These are phyloP conservation scores for Solanum dulcamara DNA, from an alignment of 257 asterid species.

Conservation along the genomic window DNA sequence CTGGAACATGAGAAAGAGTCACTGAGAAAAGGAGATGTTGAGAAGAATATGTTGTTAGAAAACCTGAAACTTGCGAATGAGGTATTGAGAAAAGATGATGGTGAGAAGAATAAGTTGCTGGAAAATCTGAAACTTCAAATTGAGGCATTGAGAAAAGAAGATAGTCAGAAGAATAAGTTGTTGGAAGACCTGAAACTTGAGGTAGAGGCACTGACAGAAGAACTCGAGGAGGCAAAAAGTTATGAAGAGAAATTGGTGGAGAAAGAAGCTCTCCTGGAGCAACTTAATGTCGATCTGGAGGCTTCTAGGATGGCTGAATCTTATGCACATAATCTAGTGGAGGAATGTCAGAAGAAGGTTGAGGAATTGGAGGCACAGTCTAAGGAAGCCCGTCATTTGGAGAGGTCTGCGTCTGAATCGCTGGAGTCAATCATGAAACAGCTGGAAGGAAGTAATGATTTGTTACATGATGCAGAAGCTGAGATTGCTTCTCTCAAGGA, in stretches of 20 bases:
- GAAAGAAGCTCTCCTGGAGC: constrained; percentile 60
- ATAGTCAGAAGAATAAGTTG: constrained; percentile 35
- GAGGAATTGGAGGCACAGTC: constrained; percentile 53
- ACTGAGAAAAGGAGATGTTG: constrained; percentile 46
- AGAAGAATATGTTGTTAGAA: constrained; percentile 35
- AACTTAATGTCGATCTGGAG: constrained; percentile 80
- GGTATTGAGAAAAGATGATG: constrained; percentile 45
- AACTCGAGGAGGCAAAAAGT: constrained; percentile 46
- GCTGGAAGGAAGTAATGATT: constrained; percentile 69
- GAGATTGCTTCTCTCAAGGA: constrained; percentile 72
- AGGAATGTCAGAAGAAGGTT: constrained; percentile 59
- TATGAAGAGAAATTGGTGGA: constrained; percentile 48
- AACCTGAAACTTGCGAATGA: neutral
- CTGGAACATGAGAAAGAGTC: constrained; percentile 29
- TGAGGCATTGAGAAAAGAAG: constrained; percentile 23
- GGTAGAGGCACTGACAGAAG: constrained; percentile 43
- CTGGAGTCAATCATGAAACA: constrained; percentile 76
- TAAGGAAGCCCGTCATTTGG: constrained; percentile 65
- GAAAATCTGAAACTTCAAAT: constrained; percentile 24
- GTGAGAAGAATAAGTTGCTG: constrained; percentile 43
- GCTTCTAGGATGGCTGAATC: constrained; percentile 84
- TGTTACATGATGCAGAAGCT: constrained; percentile 62
- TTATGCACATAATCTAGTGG: constrained; percentile 57
- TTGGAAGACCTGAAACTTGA: constrained; percentile 58
- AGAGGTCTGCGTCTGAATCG: constrained; percentile 82